phyloP scores from a whole-genome alignment of 768 basidiomycete species.

The Cystobasidium ongulense region DNA sequence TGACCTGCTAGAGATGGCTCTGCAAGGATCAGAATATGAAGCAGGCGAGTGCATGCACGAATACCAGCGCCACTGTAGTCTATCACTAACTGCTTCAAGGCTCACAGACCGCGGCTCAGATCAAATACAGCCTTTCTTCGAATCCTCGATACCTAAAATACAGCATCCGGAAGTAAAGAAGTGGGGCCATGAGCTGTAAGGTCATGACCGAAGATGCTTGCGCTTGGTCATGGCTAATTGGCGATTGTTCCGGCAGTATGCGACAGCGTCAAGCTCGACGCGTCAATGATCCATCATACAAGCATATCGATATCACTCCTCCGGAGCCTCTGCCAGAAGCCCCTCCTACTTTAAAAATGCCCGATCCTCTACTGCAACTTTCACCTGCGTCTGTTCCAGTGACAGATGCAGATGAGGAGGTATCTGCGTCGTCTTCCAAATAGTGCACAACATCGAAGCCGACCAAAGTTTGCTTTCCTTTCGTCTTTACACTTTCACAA shows the following conservation, averaged over 20 bases:
- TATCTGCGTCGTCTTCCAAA: background rate
- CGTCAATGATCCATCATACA: background rate
- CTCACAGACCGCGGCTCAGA: background rate
- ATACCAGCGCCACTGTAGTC: background rate
- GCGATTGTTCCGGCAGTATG: background rate
- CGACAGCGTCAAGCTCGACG: background rate
- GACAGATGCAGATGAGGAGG: slow-evolving; percentile 18
- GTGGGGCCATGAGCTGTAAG: slow-evolving; percentile 21
- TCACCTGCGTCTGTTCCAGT: background rate
- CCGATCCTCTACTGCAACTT: background rate
- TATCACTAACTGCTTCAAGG: background rate
- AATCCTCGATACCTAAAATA: slow-evolving; percentile 23
- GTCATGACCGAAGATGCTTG: background rate
- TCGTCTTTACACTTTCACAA: background rate
- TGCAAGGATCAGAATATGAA: slow-evolving; percentile 28
- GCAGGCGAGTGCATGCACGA: background rate
- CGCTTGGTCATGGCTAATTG: background rate
- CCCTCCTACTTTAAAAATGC: background rate
- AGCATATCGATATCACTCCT: background rate
- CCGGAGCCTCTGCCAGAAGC: background rate
- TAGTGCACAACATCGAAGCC: background rate
- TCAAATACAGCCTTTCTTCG: slow-evolving; percentile 13
- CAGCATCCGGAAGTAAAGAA: slow-evolving; percentile 9
- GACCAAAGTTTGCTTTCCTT: background rate
- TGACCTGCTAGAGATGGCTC: slow-evolving; percentile 24